Conservation (phyloP, 805 yeast genomes). For the Sugiyamaella qingdaonensis region DNA sequence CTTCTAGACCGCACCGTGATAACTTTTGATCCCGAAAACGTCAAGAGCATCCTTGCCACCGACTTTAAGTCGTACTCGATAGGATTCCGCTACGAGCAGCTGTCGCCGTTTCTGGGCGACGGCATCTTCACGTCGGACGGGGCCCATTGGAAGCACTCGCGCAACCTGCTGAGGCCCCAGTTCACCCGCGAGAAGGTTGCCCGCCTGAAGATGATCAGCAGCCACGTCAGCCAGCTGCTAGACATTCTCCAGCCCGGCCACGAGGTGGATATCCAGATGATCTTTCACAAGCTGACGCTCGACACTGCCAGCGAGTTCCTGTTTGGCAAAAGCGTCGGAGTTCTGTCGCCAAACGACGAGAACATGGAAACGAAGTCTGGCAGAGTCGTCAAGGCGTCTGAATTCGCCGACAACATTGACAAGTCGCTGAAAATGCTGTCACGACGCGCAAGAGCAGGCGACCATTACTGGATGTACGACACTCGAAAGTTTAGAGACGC, state of each 20-base stretch:
- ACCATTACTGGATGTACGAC: constrained; percentile 19
- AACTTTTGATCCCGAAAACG: constrained; percentile 32
- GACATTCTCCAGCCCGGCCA: constrained; percentile 2
- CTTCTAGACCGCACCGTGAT: constrained; percentile 2
- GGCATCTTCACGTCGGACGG: constrained; percentile 37
- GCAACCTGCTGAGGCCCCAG: constrained; percentile 36
- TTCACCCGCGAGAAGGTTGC: constrained; percentile 33
- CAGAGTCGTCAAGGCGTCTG: neutral
- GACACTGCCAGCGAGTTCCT: constrained; percentile 36
- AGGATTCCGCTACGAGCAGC: constrained; percentile 26
- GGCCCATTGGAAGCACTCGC: constrained; percentile 35
- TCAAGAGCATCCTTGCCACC: constrained; percentile 33
- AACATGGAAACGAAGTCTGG: constrained; percentile 3
- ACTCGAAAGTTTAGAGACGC: constrained; percentile 30
- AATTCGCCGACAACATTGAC: constrained; percentile 20
- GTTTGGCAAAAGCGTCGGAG: constrained; percentile 30
- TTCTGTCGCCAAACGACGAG: constrained; percentile 19
- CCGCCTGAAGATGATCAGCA: constrained; percentile 24
- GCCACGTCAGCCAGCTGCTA: constrained; percentile 28
- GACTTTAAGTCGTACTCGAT: constrained; percentile 32
- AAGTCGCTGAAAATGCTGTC: constrained; percentile 14
- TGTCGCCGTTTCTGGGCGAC: constrained; percentile 33
- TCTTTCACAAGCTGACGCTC: constrained; percentile 30
- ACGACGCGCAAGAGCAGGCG: constrained; percentile 17
- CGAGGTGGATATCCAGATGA: constrained; percentile 27